Percentiles rank a stretch among this genome's conserved stretches.
phyloP scores from a whole-genome alignment of 129 eudicot species.

The Glebionis coronaria region DNA sequence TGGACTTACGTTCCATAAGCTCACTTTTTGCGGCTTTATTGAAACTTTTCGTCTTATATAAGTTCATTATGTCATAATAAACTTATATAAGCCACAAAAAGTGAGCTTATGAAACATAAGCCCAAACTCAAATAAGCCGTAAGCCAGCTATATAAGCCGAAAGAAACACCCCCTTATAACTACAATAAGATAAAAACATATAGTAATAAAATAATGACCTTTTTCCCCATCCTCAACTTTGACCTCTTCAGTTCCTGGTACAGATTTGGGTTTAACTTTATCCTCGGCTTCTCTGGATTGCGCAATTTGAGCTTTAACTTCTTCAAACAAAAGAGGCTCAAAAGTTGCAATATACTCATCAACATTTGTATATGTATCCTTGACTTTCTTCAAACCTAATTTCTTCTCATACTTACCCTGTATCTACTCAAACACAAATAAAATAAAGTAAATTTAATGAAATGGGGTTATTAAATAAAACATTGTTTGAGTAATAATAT shows the following conservation, averaged over 20 bases:
- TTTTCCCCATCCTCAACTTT: constrained; percentile 62
- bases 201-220: constrained; percentile 41
- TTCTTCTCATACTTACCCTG: constrained; percentile 29
- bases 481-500: neutral
- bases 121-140: too few species aligned
- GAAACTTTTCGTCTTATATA: too few species aligned
- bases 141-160: too few species aligned
- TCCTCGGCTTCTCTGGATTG: constrained; percentile 2
- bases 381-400: constrained; percentile 57
- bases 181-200: neutral
- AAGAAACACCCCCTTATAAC: too few species aligned
- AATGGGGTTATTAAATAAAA: neutral
- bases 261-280: too few species aligned
- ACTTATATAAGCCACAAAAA: too few species aligned
- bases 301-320: constrained; percentile 84
- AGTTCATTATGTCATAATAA: too few species aligned
- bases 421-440: constrained; percentile 26
- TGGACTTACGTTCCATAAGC: too few species aligned
- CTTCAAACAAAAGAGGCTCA: constrained; percentile 94
- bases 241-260: neutral
- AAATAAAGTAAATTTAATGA: neutral
- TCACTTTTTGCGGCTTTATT: too few species aligned
- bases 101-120: too few species aligned
- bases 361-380: constrained; percentile 63
- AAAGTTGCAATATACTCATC: constrained; percentile 72